Base-by-base conservation (phyloP, 345 rosid genomes). In the Aegle marmelos region DNA sequence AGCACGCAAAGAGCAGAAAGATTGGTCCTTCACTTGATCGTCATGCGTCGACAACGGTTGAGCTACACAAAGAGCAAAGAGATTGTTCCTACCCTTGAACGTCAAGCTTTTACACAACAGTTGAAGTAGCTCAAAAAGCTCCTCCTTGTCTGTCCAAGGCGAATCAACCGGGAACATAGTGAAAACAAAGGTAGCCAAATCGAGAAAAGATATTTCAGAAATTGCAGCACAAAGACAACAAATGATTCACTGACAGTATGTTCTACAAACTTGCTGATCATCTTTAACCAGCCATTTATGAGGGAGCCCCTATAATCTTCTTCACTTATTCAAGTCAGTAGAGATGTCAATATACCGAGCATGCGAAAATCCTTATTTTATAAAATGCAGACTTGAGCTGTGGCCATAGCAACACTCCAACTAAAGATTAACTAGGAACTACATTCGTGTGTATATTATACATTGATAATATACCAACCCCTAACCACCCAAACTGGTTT, bases 31-130 rank as follows among this genome's bases (percentile, higher is more conserved):
- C 19, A 17, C 30, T 61, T 69, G 37, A 65, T 4, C 54, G 54
- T 89, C 85, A 90, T 56, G 95, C 95, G 81, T 86, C 91, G 71
- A 68, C 95, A 90, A 71, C 98, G 91, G 90, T 86, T 90, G 91
- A 93, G 33, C 33, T 31, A 39, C 14, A 57, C 25, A 58, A 25
- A 45, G 37, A 7, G 6, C n/a, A 68, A 16, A 69, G 57, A 33
- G 33, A 45, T 22, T 2, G 21, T 54, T 14, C 22, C 25, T 5
- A 28, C 22, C 10, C 34, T 63, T 70, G 41, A 66, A 4, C 50
- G 56, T 89, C 85, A 90, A 60, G 96, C 96, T 82, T 86, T 93
- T 73, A 88, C 88, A 69, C 96, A 90, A 72, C 98, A 93, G 90
- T 86, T 90, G 91, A 93, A 93, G 89, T 78, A 93, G 87, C 92